Conservation (phyloP, 1,139 yeast species). For the Saccharomycopsis hybrid region DNA sequence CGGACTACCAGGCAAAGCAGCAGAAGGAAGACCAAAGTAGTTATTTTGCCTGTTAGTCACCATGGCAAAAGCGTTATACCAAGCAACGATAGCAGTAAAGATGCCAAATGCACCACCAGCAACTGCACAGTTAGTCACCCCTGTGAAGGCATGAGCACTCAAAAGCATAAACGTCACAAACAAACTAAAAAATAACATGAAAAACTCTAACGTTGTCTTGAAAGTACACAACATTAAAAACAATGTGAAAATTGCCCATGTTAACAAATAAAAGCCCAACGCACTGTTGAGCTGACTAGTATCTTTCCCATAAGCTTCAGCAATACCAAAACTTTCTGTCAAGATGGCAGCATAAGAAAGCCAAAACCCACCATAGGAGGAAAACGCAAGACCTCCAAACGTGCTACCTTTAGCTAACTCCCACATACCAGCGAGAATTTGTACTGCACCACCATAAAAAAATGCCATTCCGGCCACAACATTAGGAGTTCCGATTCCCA, state of each 20-base stretch:
- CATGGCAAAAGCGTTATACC: constrained; percentile 94
- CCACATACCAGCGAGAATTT: constrained; percentile 66
- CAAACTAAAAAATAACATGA: constrained; percentile 57
- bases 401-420: constrained; percentile 73
- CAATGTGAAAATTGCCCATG: constrained; percentile 76
- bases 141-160: constrained; percentile 42
- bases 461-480: constrained; percentile 56
- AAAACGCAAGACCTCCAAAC: constrained; percentile 83
- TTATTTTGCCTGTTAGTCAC: constrained; percentile 66
- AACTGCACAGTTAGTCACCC: constrained; percentile 33
- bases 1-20: too few relatives aligned
- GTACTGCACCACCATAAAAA: constrained; percentile 70
- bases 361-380: constrained; percentile 90
- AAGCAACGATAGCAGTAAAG: constrained; percentile 71
- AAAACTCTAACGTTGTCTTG: constrained; percentile 76
- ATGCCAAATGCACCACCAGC: constrained; percentile 83
- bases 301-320: constrained; percentile 42
- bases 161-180: constrained; percentile 56
- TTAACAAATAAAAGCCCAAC: constrained; percentile 66
- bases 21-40: constrained; percentile 41
- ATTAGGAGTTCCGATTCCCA: constrained; percentile 44
- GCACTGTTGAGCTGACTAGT: constrained; percentile 43
- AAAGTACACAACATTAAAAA: constrained; percentile 61
- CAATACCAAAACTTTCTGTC: constrained; percentile 69
- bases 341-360: constrained; percentile 66